Percentiles rank a stretch among this genome's conserved stretches.
These are phyloP conservation scores for Arthrobotrys conoides DNA, from an alignment of 2,329 filamentous ascomycete genomes.

Conservation along the genomic window DNA sequence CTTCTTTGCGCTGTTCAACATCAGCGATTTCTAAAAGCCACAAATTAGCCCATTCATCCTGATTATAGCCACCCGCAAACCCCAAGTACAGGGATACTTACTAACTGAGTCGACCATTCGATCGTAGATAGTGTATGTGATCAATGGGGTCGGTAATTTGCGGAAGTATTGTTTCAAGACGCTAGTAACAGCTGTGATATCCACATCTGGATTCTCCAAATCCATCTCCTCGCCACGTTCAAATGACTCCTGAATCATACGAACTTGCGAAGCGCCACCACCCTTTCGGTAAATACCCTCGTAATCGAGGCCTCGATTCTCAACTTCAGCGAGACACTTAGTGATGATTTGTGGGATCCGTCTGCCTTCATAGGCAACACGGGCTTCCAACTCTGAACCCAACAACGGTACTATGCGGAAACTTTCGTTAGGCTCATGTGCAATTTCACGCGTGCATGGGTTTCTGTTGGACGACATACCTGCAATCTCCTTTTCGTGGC, in stretches of 20 bases:
- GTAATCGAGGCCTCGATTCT: conserved; percentile 94
- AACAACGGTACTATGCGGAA: conserved; percentile 74
- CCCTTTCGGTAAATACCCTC: conserved; percentile 99
- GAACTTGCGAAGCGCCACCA: conserved; percentile 90
- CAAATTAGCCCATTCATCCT: conserved; percentile 45
- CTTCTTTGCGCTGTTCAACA: conserved; percentile 77
- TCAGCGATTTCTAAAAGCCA: conserved; percentile 74
- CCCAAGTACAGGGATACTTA: conserved; percentile 68
- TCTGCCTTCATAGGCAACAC: conserved; percentile 88
- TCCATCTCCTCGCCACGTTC: conserved; percentile 88
- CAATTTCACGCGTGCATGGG: conserved; percentile 14
- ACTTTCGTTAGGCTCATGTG: conserved; percentile 2
- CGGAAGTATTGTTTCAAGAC: conserved; percentile 98
- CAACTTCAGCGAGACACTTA: conserved; percentile 96
- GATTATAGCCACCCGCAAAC: not conserved
- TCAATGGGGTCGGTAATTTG: conserved; percentile 86
- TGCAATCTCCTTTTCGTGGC: conserved; percentile 36
- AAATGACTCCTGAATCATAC: conserved; percentile 90
- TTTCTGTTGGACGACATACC: conserved; percentile 35
- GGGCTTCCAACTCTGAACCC: conserved; percentile 87
- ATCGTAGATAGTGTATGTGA: conserved; percentile 95
- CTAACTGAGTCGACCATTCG: conserved; percentile 83
- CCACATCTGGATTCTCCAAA: conserved; percentile 91
- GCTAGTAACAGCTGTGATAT: conserved; percentile 96
- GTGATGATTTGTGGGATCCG: conserved; percentile 92